A percentile compares a stretch with the other conserved stretches of the same genome.
Evolutionary conservation across 257 asterid species (phyloP).

Genomic region (Craterostigma plantagineum): DNA sequence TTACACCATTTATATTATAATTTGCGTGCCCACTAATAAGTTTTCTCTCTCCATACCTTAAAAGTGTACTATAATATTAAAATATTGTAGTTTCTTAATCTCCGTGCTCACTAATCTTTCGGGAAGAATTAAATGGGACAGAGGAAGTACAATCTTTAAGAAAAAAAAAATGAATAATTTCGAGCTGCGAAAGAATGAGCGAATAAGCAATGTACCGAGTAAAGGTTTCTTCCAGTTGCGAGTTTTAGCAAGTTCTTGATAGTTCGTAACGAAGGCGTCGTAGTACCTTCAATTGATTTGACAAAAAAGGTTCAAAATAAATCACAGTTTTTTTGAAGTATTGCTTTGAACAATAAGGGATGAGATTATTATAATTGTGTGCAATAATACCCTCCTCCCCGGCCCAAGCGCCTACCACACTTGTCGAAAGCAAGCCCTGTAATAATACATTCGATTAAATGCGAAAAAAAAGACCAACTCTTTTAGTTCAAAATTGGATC

Average conservation of each 20-base stretch:
- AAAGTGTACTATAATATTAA: too few relatives aligned
- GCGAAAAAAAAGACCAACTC: slow-evolving; percentile 1
- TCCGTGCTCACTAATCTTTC: too few relatives aligned
- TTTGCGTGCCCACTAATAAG: too few relatives aligned
- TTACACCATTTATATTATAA: too few relatives aligned
- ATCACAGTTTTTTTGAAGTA: background rate
- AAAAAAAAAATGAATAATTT: background rate
- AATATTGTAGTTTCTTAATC: too few relatives aligned
- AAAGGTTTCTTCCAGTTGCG: slow-evolving; percentile 76
- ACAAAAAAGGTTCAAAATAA: too few relatives aligned
- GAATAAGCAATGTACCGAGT: slow-evolving; percentile 24
- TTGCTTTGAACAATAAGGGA: background rate
- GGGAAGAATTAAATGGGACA: too few relatives aligned
- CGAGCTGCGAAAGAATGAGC: too few relatives aligned
- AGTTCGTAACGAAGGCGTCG: slow-evolving; percentile 55
- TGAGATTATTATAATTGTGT: background rate
- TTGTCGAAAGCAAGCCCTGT: slow-evolving; percentile 92
- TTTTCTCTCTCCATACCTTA: too few relatives aligned
- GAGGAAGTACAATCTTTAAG: too few relatives aligned
- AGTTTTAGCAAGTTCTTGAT: slow-evolving; percentile 46
- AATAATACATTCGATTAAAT: background rate
- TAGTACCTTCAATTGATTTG: slow-evolving; percentile 71
- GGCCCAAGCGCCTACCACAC: slow-evolving; percentile 87
- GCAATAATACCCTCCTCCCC: slow-evolving; percentile 85
- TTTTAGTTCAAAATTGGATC: background rate